Conservation (phyloP, 2,329 filamentous ascomycete species). For the Torrubiellomyces zombiae region DNA sequence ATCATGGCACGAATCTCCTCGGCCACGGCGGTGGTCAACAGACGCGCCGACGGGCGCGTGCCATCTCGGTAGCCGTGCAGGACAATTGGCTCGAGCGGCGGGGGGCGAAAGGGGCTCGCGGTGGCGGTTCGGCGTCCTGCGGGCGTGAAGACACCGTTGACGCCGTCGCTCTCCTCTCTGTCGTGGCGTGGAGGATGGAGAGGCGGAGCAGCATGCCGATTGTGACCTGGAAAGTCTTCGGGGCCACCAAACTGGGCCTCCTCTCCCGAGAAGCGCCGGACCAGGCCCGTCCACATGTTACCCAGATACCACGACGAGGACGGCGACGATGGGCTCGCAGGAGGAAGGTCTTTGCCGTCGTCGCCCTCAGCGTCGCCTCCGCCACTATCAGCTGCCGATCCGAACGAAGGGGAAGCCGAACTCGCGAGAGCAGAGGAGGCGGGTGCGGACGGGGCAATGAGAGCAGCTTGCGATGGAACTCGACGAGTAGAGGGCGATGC, state of each 20-base stretch:
- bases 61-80: constrained; percentile 48
- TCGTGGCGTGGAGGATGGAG: constrained; percentile 6
- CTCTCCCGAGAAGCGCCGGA: constrained; percentile 48
- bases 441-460: too few relatives aligned
- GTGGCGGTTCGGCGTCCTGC: constrained; percentile 28
- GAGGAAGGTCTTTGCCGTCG: background rate
- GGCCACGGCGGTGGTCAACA: constrained; percentile 59
- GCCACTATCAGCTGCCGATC: too few relatives aligned
- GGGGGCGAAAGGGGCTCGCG: constrained; percentile 66
- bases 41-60: constrained; percentile 41
- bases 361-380: background rate
- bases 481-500: too few relatives aligned
- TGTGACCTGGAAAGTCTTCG: constrained; percentile 9
- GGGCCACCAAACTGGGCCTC: constrained; percentile 15
- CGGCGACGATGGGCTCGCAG: background rate
- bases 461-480: too few relatives aligned
- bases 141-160: constrained; percentile 40
- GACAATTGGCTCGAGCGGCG: constrained; percentile 67
- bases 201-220: constrained; percentile 3
- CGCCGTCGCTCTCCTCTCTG: constrained; percentile 22
- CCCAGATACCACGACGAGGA: constrained; percentile 9
- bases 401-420: too few relatives aligned
- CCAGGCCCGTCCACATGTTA: constrained; percentile 41
- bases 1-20: constrained; percentile 87
- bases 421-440: too few relatives aligned